A percentile compares a stretch with the other conserved stretches of the same genome.
These are phyloP conservation scores for Amylostereum areolatum DNA, from an alignment of 1,284 basidiomycete genomes.

Conservation along the genomic window DNA sequence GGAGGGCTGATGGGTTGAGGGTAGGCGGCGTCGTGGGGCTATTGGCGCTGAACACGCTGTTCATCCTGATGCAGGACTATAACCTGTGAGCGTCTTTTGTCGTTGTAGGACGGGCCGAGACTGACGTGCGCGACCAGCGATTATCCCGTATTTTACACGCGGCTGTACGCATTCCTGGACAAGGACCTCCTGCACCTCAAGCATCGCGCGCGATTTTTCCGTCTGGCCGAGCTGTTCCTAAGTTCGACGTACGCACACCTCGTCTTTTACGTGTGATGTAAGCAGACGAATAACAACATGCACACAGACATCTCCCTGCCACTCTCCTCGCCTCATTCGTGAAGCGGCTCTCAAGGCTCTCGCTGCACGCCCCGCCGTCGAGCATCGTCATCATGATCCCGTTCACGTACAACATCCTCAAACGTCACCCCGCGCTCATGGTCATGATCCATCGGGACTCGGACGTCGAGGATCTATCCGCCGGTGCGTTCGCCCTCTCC, in stretches of 20 bases:
- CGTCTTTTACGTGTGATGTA: not conserved
- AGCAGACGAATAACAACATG: conserved; percentile 5
- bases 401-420: conserved; percentile 93
- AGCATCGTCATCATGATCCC: conserved; percentile 90
- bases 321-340: conserved; percentile 90
- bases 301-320: conserved; percentile 75
- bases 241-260: conserved; percentile 69
- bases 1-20: not conserved
- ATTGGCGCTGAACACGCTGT: conserved; percentile 88
- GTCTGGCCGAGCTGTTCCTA: conserved; percentile 86
- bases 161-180: conserved; percentile 88
- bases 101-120: not conserved
- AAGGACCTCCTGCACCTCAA: conserved; percentile 86
- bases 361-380: conserved; percentile 82
- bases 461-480: conserved; percentile 36
- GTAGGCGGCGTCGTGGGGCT: conserved; percentile 86
- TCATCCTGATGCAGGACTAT: conserved; percentile 87
- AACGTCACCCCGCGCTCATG: conserved; percentile 90
- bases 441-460: conserved; percentile 78
- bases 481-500: conserved; percentile 23
- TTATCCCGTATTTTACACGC: conserved; percentile 93
- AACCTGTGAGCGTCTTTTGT: conserved; percentile 65
- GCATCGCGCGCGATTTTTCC: conserved; percentile 92
- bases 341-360: conserved; percentile 84
- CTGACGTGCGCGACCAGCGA: conserved; percentile 47